A percentile compares a stretch with the other conserved stretches of the same genome.
Evolutionary conservation across 495 filamentous ascomycete species (phyloP).

Genomic region (Neurospora africana): DNA sequence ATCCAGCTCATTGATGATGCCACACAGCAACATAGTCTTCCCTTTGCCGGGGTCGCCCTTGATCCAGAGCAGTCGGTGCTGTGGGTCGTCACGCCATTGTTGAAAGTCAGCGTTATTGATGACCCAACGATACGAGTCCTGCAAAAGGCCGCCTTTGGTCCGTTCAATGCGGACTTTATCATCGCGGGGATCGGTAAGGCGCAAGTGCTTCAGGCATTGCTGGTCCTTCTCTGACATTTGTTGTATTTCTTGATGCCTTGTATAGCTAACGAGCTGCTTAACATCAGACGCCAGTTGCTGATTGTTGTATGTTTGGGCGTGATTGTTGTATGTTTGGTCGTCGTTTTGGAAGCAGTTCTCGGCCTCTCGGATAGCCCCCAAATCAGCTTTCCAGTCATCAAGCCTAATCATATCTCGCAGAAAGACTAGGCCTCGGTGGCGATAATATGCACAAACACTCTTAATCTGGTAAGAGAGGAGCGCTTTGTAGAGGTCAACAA

Average conservation of each 20-base stretch:
- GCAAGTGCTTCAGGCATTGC: too few relatives aligned
- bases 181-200: too few relatives aligned
- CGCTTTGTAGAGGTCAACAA: background rate
- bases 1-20: slow-evolving; percentile 30
- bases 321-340: background rate
- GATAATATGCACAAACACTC: background rate
- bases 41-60: too few relatives aligned
- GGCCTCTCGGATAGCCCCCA: background rate
- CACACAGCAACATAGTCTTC: slow-evolving; percentile 24
- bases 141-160: too few relatives aligned
- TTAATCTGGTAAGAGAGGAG: background rate
- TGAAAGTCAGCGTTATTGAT: too few relatives aligned
- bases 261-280: background rate
- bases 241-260: too few relatives aligned
- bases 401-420: background rate
- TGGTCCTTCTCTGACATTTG: too few relatives aligned
- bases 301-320: background rate
- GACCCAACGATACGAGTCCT: too few relatives aligned
- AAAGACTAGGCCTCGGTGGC: background rate
- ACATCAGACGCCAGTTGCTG: slow-evolving; percentile 19
- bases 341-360: background rate
- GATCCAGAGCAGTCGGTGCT: too few relatives aligned
- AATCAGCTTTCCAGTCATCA: background rate
- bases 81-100: too few relatives aligned
- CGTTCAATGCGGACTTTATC: too few relatives aligned